phyloP scores from a whole-genome alignment of 192 early-diverging fungal genomes.

The Coemansia sp. region DNA sequence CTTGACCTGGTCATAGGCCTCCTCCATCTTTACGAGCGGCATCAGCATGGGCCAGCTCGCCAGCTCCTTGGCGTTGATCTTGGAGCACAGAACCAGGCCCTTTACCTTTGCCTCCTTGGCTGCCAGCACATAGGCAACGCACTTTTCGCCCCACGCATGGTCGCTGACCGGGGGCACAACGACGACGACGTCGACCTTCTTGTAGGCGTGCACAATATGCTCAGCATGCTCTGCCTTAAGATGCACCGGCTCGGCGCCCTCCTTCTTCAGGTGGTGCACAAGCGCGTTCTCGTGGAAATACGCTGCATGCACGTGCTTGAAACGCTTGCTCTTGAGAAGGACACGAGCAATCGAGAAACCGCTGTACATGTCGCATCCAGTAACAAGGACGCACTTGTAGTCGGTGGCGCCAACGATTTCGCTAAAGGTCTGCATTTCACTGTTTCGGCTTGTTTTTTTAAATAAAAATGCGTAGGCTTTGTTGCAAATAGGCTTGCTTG shows the following conservation, averaged over 20 bases:
- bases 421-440: slow-evolving; percentile 42
- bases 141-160: slow-evolving; percentile 25
- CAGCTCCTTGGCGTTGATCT: slow-evolving; percentile 34
- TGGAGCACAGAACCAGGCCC: slow-evolving; percentile 47
- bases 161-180: slow-evolving; percentile 44
- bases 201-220: slow-evolving; percentile 30
- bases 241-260: slow-evolving; percentile 26
- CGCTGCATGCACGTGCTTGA: slow-evolving; percentile 21
- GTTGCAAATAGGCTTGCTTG: too few species aligned
- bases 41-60: slow-evolving; percentile 18
- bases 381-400: slow-evolving; percentile 35
- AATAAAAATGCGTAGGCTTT: too few species aligned
- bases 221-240: slow-evolving; percentile 26
- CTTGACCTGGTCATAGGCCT: slow-evolving; percentile 31
- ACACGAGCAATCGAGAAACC: slow-evolving; percentile 34
- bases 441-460: too few species aligned
- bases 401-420: slow-evolving; percentile 21
- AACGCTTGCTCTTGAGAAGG: slow-evolving; percentile 28
- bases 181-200: slow-evolving; percentile 38
- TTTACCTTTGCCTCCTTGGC: slow-evolving; percentile 37
- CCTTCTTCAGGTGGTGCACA: slow-evolving; percentile 32
- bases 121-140: slow-evolving; percentile 30
- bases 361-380: slow-evolving; percentile 39
- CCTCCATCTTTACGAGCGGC: slow-evolving; percentile 41
- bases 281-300: slow-evolving; percentile 38